Conservation (phyloP, 2,329 filamentous ascomycete species). For the Tolypocladium nubicola region DNA sequence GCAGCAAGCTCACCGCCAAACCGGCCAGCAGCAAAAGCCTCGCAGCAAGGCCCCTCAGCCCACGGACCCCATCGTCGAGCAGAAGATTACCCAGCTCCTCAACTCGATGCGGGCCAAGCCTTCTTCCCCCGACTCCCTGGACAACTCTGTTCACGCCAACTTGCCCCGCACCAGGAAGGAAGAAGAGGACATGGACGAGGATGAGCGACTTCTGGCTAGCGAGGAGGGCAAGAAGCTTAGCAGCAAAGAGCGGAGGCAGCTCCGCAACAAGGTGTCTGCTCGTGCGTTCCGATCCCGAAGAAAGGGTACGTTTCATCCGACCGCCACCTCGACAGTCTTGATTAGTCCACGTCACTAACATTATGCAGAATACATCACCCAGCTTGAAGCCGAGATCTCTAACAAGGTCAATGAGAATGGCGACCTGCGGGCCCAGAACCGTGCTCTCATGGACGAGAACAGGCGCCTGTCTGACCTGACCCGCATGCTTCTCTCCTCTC, state of each 20-base stretch:
- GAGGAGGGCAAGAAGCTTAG: slow-evolving; percentile 99
- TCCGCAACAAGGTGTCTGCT: slow-evolving; percentile 98
- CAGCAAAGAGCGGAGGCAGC: slow-evolving; percentile 90
- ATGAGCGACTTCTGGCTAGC: slow-evolving; percentile 85
- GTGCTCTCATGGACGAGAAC: slow-evolving; percentile 75
- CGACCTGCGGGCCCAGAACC: slow-evolving; percentile 72
- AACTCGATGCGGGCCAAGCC: slow-evolving; percentile 82
- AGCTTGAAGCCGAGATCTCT: slow-evolving; percentile 84
- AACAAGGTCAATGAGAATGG: slow-evolving; percentile 74
- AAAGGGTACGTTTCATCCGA: slow-evolving; percentile 61
- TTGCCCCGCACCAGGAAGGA: slow-evolving; percentile 76
- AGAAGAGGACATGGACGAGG: slow-evolving; percentile 97
- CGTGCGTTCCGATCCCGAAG: slow-evolving; percentile 94
- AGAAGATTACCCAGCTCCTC: slow-evolving; percentile 86
- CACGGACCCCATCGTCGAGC: slow-evolving; percentile 66
- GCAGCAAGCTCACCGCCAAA: slow-evolving; percentile 36
- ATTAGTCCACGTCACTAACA: not conserved
- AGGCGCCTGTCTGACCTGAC: slow-evolving; percentile 66
- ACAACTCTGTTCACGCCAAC: slow-evolving; percentile 46
- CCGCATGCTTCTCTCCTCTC: slow-evolving; percentile 70
- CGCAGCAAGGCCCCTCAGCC: slow-evolving; percentile 41
- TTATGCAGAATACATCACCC: slow-evolving; percentile 78
- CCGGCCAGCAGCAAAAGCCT: slow-evolving; percentile 32
- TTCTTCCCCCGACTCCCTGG: slow-evolving; percentile 34
- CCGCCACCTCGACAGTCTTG: no score